Evolutionary conservation across 345 rosid genomes (phyloP), one percentile per base, ranked within the genome.

Genomic region (Rhizophora apiculata): DNA sequence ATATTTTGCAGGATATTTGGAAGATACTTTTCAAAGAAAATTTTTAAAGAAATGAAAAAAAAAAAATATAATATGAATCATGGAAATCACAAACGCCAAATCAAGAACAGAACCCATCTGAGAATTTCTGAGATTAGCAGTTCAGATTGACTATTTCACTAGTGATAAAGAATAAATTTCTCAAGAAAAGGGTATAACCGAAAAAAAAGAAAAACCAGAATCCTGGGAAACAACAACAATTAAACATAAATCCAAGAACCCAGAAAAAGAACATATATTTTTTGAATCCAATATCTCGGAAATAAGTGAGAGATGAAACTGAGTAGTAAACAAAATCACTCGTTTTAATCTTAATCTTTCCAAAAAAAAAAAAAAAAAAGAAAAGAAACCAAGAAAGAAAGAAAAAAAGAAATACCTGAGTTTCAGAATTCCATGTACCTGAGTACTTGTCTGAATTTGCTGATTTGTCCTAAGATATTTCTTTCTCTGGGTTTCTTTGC

Each of bases 381-480:
- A 54, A 30, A 18, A 19, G 20, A 49, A 7, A 32, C 20, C 30
- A 3, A n/a, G 31, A 34, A 34, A 7, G 36, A 29, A 34, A 3
- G 53, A 29, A 8, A 31, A 3, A 29, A 26, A 63, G 63, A 18
- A 54, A 19, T 18, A 26, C 43, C 58, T 37, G 20, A 39, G 55
- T 54, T 51, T 19, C 34, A 11, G 31, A 66, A 66, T 66, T 66
- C 15, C 60, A 53, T 27, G 21, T 53, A 5, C 5, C 37, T 19
- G 7, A 11, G 4, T 7, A 6, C 29, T 68, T 62, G 52, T 43
- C 49, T 43, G 49, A 30, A 43, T 29, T 69, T 7, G 60, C 58
- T 30, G 59, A 30, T 60, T 69, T 15, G 4, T 49, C 51, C 24
- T 5, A 16, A 16, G 72, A 69, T 60, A 60, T 59, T 67, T 56